A percentile compares a stretch with the other conserved stretches of the same genome.
Evolutionary conservation across 1,284 basidiomycete species (phyloP).

Genomic region (Ceratorhiza oryzae-sativae): DNA sequence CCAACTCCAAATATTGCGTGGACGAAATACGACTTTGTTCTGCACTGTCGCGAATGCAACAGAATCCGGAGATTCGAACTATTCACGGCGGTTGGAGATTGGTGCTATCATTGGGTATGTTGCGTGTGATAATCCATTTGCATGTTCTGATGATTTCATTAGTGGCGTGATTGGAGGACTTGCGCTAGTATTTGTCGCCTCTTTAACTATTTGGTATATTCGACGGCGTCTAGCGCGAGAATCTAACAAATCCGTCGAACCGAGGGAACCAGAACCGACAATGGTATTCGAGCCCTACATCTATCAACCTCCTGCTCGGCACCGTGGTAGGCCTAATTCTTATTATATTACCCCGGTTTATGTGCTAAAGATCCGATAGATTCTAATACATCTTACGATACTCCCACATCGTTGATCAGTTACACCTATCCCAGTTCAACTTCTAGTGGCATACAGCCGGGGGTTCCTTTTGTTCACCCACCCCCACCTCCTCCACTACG

Average conservation of each 20-base stretch:
- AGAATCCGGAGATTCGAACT: no score
- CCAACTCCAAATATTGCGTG: conserved; percentile 1
- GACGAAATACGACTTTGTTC: background rate
- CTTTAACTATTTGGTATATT: background rate
- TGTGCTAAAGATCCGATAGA: no score
- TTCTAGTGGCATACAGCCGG: background rate
- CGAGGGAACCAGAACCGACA: background rate
- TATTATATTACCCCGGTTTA: background rate
- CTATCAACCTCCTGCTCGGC: background rate
- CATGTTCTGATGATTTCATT: background rate
- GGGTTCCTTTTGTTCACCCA: background rate
- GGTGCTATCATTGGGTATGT: conserved; percentile 1
- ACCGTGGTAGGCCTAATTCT: background rate
- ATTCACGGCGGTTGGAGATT: background rate
- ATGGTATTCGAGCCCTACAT: conserved; percentile 12
- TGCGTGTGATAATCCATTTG: background rate
- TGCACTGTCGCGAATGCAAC: no score
- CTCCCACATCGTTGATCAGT: background rate
- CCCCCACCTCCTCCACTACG: background rate
- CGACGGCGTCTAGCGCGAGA: background rate
- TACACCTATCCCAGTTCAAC: background rate
- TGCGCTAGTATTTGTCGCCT: background rate
- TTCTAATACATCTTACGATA: background rate
- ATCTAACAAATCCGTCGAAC: background rate
- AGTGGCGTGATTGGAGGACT: conserved; percentile 13